Evolutionary conservation across 2,329 filamentous ascomycete species (phyloP), one percentile per base, ranked within the genome.

Genomic region (Pseudogymnoascus sp.): DNA sequence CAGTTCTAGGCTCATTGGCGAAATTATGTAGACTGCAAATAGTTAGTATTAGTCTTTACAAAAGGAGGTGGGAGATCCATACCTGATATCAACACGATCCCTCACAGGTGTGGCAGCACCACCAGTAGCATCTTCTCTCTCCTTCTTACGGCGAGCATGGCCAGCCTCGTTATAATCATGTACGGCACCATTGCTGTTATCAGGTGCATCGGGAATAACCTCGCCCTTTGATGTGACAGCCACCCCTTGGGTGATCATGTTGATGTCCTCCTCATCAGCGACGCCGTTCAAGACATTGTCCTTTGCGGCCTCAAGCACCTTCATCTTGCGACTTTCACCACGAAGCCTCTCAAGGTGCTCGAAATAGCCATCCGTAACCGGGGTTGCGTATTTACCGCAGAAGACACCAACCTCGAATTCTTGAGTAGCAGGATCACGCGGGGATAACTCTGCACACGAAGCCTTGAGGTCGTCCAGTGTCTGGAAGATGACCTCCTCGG

Each of bases 321-420:
- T 89, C 66, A 84, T 73, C 75, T 89, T 89, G 66, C 82, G 80
- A 65, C 84, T 87, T 73, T 90, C 86, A 55, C 88, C 89, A 61
- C 90, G 82, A 16, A 92, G 76, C 63, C 82, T 78, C 75, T 90
- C 87, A 4, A 95, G 80, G 69, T 91, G 90, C 67, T 90, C 85
- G 68, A 97, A 94, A 76, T 97, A 97, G 38, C 83, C 86, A 5
- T 86, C 82, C 1, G 88, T 84, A 1, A 97, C 89, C 0, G 85
- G 85, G 0, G 93, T 97, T 65, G 90, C 81, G 75, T 97, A 97
- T 66, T 86, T 85, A 52, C 93, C 93, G 71, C 87, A 91, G 78
- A 97, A 97, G 7, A 97, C 92, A 61, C 93, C 92, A 2, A 95
- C 86, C 72, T 97, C 93, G 67, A 97, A 97, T 62, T 87, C 79